Evolutionary conservation across 2,329 filamentous ascomycete species (phyloP).

Genomic region (Amauroascus verrucosus): DNA sequence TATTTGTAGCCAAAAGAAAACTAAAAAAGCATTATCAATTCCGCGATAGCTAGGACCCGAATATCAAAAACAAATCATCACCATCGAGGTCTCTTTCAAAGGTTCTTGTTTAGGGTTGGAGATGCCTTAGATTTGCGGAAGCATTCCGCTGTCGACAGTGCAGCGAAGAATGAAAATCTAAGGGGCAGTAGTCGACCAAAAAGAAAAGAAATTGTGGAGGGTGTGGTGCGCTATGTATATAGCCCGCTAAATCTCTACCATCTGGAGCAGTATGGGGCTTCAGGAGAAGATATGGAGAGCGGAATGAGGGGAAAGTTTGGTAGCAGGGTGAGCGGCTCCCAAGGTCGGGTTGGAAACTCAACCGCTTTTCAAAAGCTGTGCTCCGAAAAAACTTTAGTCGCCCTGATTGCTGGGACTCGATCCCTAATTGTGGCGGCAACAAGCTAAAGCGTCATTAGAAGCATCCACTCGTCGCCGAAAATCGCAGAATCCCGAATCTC

Average conservation of each 20-base stretch:
- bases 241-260: background rate
- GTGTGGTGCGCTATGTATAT: constrained; percentile 1
- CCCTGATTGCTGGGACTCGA: background rate
- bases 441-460: background rate
- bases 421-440: constrained; percentile 3
- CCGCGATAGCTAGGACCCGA: background rate
- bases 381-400: background rate
- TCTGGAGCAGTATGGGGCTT: background rate
- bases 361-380: constrained; percentile 1
- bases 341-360: constrained; percentile 8
- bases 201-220: background rate
- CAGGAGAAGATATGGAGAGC: background rate
- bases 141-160: background rate
- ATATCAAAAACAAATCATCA: background rate
- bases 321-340: constrained; percentile 1
- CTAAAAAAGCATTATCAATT: background rate
- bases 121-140: background rate
- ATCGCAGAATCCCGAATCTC: background rate
- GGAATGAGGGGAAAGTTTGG: background rate
- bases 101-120: background rate
- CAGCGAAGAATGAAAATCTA: background rate
- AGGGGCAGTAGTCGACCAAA: background rate
- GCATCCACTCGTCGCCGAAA: background rate
- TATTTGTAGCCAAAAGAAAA: background rate
- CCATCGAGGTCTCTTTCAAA: background rate